Base-by-base conservation (phyloP, 345 rosid genomes). In the Aquilaria sinensis region DNA sequence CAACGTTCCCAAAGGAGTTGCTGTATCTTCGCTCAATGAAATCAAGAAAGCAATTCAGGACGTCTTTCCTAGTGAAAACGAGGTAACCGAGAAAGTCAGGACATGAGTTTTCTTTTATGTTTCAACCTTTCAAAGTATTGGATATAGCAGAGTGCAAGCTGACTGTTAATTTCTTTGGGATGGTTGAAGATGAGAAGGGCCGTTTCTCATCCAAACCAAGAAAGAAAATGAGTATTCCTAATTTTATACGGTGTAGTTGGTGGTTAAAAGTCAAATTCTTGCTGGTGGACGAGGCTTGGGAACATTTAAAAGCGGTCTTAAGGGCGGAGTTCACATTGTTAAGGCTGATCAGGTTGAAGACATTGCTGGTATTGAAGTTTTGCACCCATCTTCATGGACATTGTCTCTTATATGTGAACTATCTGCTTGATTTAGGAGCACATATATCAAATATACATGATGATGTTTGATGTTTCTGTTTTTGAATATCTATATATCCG, bases 261-360 rank as follows among this genome's bases (percentile, higher is more conserved):
- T 89, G 46, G 96, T 91, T 70, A 95, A 95, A 78, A 95, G 99
- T 69, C 99, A 91, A 79, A 80, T 95, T 78, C 78, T 95, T 84
- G 99, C 99, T 53, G 99, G 97, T 67, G 99, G 99, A 23, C 81
- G 99, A 80, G 99, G 97, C 54, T 77, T 95, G 61, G 99, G 97
- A 57, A 89, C 89, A 14, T 95, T 95, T 70, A 87, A 81, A 66
- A 91, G 75, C 12, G 96, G 99, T 55, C 84, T 95, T 67, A 78
- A 89, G 73, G 94, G 99, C 63, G 97, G 99, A 57, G 99, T 95
- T 73, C 99, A 95, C 75, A 89, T 95, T 52, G 89, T 95, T 62
- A 84, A 77, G 65, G 73, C 77, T 61, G 96, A 85, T 33, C 82
- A 87, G 71, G 92, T 63, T 72, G 90, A 70, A 82, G 93, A 91